Evolutionary conservation across 2,329 filamentous ascomycete species (phyloP).

Genomic region (Exophiala alcalophila): DNA sequence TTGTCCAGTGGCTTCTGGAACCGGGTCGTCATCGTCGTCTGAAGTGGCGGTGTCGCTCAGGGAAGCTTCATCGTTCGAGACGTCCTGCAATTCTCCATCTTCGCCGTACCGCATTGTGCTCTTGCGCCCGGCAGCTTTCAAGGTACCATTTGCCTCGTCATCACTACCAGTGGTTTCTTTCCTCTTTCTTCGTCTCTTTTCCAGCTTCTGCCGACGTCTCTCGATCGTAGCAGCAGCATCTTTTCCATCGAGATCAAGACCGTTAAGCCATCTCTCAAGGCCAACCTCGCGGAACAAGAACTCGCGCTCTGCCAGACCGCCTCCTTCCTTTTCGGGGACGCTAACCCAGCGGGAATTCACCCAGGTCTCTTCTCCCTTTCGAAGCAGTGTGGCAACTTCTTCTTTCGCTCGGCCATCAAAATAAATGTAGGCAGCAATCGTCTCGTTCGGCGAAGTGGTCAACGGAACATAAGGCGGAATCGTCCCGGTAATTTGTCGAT

Average conservation of each 20-base stretch:
- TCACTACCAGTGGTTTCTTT: conserved; percentile 52
- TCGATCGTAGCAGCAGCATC: conserved; percentile 75
- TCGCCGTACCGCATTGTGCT: conserved; percentile 76
- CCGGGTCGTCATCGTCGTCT: conserved; percentile 77
- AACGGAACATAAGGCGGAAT: conserved; percentile 86
- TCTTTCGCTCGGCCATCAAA: conserved; percentile 95
- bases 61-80: conserved; percentile 67
- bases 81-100: conserved; percentile 68
- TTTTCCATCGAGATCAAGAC: conserved; percentile 88
- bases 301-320: conserved; percentile 90
- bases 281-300: conserved; percentile 97
- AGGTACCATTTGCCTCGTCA: conserved; percentile 34
- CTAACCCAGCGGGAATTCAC: conserved; percentile 98
- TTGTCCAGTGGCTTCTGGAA: conserved; percentile 89
- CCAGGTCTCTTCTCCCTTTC: conserved; percentile 96
- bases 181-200: conserved; percentile 80
- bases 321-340: conserved; percentile 83
- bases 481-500: conserved; percentile 54
- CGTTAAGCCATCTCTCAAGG: conserved; percentile 92
- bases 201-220: conserved; percentile 63
- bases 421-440: conserved; percentile 97
- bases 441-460: conserved; percentile 91
- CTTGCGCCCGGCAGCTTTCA: conserved; percentile 38
- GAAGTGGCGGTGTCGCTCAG: conserved; percentile 62
- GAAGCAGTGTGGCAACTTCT: conserved; percentile 88